Evolutionary conservation across 306 rosid species (phyloP), one percentile per base, ranked within the genome.

Genomic region (Vigna angularis): DNA sequence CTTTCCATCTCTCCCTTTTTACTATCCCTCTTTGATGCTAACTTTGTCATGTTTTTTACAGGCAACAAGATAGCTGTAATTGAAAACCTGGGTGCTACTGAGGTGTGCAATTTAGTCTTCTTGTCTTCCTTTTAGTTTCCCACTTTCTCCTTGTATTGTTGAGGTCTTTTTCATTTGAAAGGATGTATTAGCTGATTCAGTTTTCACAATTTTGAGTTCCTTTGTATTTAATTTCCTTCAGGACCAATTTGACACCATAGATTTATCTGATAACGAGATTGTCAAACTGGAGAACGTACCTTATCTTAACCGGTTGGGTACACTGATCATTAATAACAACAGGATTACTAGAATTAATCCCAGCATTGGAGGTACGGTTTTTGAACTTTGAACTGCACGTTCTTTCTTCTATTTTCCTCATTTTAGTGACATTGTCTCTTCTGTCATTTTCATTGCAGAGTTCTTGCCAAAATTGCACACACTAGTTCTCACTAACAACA

Each of bases 241-340:
- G 98, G 98, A 92, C 82, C 98, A 94, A 88, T 94, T 94, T 80
- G 98, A 94, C 83, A 86, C 97, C 47, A 81, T 94, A 52, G 98
- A 94, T 81, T 82, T 94, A 74, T 94, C 97, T 71, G 98, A 90
- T 86, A 94, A 94, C 70, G 98, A 94, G 86, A 90, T 94, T 79
- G 98, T 94, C 36, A 94, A 92, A 88, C 89, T 94, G 57, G 98
- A 94, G 68, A 94, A 92, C 61, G 51, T 94, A 18, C 98, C 98
- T 5, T 79, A 81, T 82, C 98, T 94, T 72, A 92, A 89, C 58
- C 93, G 98, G 3, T 74, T 94, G 91, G 97, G 97, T 64, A 94
- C 98, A 70, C 79, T 92, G 57, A 89, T 94, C 73, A 88, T 94
- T 26, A 92, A 89, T 79, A 94, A 90, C 84, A 94, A 94, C 66